Conservation (phyloP, 768 basidiomycete species). For the Russula ochroleuca region DNA sequence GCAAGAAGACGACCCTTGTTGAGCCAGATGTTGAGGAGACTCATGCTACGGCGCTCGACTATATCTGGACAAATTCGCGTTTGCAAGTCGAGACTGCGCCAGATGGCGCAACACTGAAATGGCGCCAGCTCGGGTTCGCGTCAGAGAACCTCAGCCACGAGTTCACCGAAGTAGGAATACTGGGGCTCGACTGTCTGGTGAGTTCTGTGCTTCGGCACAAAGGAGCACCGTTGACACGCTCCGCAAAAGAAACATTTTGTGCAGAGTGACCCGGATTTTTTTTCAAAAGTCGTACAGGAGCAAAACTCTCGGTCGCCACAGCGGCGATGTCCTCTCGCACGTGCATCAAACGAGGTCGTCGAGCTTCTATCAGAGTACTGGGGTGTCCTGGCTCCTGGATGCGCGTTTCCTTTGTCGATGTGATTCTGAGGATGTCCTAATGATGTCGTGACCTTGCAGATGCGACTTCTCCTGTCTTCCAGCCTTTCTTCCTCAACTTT, state of each 20-base stretch:
- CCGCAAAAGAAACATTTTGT: slow-evolving; percentile 58
- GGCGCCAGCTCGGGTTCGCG: slow-evolving; percentile 75
- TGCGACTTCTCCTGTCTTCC: slow-evolving; percentile 74
- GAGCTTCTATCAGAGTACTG: slow-evolving; percentile 82
- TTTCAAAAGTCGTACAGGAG: slow-evolving; percentile 76
- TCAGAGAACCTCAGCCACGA: slow-evolving; percentile 71
- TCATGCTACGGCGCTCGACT: slow-evolving; percentile 54
- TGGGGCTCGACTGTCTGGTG: slow-evolving; percentile 81
- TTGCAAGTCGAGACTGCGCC: slow-evolving; percentile 50
- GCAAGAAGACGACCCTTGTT: slow-evolving; percentile 75
- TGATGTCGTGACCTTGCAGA: slow-evolving; percentile 40
- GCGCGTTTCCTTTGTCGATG: slow-evolving; percentile 41
- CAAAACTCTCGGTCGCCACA: slow-evolving; percentile 70
- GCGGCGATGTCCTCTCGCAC: slow-evolving; percentile 77
- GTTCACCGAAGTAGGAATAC: slow-evolving; percentile 71
- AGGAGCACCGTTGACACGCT: neutral
- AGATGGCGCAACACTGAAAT: slow-evolving; percentile 53
- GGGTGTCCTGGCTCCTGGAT: slow-evolving; percentile 81
- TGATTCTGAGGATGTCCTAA: slow-evolving; percentile 9
- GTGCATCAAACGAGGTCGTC: slow-evolving; percentile 81
- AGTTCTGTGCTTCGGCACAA: slow-evolving; percentile 27
- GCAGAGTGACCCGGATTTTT: slow-evolving; percentile 61
- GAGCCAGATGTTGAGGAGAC: slow-evolving; percentile 59
- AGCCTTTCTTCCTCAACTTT: slow-evolving; percentile 86
- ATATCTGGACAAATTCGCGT: slow-evolving; percentile 64